Conservation (phyloP, 2,329 filamentous ascomycete species). For the Colletotrichum sansevieriae region DNA sequence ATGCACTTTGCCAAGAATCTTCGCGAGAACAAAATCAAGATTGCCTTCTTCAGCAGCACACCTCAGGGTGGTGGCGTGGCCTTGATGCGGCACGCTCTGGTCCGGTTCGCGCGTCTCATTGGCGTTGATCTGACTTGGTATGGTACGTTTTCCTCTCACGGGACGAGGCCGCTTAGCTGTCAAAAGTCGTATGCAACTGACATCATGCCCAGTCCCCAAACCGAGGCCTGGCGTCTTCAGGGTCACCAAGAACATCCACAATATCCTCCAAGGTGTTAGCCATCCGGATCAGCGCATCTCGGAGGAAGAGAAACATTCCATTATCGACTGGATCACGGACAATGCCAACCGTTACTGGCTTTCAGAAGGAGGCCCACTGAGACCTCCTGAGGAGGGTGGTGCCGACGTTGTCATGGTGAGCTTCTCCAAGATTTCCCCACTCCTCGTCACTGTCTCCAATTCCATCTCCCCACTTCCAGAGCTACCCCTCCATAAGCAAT, state of each 20-base stretch:
- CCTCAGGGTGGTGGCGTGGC: constrained; percentile 87
- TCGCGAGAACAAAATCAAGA: constrained; percentile 72
- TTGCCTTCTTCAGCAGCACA: constrained; percentile 85
- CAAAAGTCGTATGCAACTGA: constrained; percentile 33
- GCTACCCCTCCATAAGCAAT: constrained; percentile 37
- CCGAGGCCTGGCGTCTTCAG: constrained; percentile 84
- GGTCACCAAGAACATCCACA: constrained; percentile 89
- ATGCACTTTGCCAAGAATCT: constrained; percentile 73
- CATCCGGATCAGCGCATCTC: constrained; percentile 74
- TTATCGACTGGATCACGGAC: constrained; percentile 78
- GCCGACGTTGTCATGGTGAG: constrained; percentile 79
- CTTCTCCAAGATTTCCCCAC: constrained; percentile 10
- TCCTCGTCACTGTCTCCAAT: constrained; percentile 18
- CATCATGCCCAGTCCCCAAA: constrained; percentile 72
- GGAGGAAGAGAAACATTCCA: constrained; percentile 69
- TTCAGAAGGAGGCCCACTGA: constrained; percentile 74
- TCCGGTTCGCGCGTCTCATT: constrained; percentile 76
- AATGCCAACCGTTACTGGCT: constrained; percentile 85
- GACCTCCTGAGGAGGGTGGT: constrained; percentile 74
- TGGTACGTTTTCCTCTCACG: constrained; percentile 55
- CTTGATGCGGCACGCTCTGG: constrained; percentile 83
- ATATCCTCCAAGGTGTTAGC: constrained; percentile 86
- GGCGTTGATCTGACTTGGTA: constrained; percentile 82
- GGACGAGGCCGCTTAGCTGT: neutral
- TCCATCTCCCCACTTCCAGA: constrained; percentile 14